Percentiles rank a stretch among this genome's conserved stretches.
These are phyloP conservation scores for Diaporthe velutina DNA, from an alignment of 2,329 filamentous ascomycete genomes.

Conservation along the genomic window DNA sequence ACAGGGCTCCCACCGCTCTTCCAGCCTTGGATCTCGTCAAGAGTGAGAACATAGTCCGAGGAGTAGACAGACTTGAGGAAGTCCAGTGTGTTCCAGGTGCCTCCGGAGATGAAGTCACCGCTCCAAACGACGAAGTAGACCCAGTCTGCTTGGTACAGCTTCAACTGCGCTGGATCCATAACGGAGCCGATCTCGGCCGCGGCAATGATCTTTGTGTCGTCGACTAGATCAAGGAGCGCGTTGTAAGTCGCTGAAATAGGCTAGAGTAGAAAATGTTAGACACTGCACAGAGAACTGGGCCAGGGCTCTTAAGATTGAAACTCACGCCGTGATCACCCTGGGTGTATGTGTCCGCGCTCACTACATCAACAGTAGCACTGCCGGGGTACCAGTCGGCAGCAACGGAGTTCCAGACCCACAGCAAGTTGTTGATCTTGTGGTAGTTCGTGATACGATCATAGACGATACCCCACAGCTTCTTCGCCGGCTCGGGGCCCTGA, in stretches of 20 bases:
- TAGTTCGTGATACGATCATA: slow-evolving; percentile 59
- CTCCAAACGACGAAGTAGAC: slow-evolving; percentile 61
- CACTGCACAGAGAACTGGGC: fast-evolving
- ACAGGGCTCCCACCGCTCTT: neutral
- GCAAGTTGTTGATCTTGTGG: slow-evolving; percentile 60
- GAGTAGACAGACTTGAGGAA: slow-evolving; percentile 52
- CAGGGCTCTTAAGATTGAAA: neutral
- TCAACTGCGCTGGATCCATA: slow-evolving; percentile 55
- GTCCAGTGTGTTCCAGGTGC: slow-evolving; percentile 55
- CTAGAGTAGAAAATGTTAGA: neutral
- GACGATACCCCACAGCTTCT: slow-evolving; percentile 58
- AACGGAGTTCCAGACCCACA: slow-evolving; percentile 66
- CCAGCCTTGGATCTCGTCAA: slow-evolving; percentile 53
- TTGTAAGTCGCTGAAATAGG: slow-evolving; percentile 13
- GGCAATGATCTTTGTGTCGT: slow-evolving; percentile 61
- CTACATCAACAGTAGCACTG: slow-evolving; percentile 58
- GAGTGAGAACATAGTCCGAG: slow-evolving; percentile 42
- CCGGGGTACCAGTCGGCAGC: slow-evolving; percentile 61
- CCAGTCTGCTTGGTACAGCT: slow-evolving; percentile 61
- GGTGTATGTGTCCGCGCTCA: slow-evolving; percentile 58
- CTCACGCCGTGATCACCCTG: slow-evolving; percentile 11
- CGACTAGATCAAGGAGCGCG: slow-evolving; percentile 41
- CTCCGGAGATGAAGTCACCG: slow-evolving; percentile 57
- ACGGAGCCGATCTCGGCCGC: slow-evolving; percentile 61
- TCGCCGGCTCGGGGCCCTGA: slow-evolving; percentile 58